phyloP scores from a whole-genome alignment of 257 asterid genomes.

The Fraxinus excelsior region DNA sequence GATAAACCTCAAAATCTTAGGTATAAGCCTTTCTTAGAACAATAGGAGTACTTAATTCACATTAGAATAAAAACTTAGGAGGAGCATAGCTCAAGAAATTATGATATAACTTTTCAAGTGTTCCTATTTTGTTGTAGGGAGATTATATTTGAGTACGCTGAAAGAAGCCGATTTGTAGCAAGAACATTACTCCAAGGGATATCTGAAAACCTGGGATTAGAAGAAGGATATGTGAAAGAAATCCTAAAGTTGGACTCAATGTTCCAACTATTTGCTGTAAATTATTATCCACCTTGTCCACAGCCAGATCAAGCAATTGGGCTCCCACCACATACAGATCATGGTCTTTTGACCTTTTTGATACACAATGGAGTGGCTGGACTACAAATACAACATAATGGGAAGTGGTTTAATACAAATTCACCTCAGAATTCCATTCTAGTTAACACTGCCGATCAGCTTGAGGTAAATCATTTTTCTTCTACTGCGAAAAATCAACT shows the following conservation, averaged over 20 bases:
- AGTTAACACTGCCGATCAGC: slow-evolving; percentile 52
- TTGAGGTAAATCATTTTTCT: slow-evolving; percentile 30
- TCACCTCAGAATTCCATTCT: slow-evolving; percentile 35
- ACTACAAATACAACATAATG: slow-evolving; percentile 38
- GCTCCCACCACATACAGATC: slow-evolving; percentile 54
- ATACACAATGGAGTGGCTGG: slow-evolving; percentile 21
- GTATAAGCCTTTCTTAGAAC: no score
- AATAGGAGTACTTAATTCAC: no score
- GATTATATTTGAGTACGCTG: slow-evolving; percentile 27
- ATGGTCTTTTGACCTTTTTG: slow-evolving; percentile 46
- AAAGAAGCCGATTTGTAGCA: slow-evolving; percentile 25
- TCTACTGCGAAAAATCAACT: no score
- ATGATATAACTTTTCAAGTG: no score
- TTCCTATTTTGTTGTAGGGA: slow-evolving; percentile 26
- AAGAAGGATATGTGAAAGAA: slow-evolving; percentile 34
- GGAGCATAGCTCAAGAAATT: no score
- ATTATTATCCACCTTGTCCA: slow-evolving; percentile 51
- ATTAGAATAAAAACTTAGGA: no score
- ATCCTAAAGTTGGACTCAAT: slow-evolving; percentile 37
- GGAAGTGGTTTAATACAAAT: slow-evolving; percentile 40
- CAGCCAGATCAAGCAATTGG: slow-evolving; percentile 61
- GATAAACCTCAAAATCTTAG: slow-evolving; percentile 24
- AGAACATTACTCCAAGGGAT: slow-evolving; percentile 35
- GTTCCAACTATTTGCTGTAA: slow-evolving; percentile 41
- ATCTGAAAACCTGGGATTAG: slow-evolving; percentile 38